Evolutionary conservation across 257 asterid species (phyloP).

Genomic region (Nicotiana attenuata): DNA sequence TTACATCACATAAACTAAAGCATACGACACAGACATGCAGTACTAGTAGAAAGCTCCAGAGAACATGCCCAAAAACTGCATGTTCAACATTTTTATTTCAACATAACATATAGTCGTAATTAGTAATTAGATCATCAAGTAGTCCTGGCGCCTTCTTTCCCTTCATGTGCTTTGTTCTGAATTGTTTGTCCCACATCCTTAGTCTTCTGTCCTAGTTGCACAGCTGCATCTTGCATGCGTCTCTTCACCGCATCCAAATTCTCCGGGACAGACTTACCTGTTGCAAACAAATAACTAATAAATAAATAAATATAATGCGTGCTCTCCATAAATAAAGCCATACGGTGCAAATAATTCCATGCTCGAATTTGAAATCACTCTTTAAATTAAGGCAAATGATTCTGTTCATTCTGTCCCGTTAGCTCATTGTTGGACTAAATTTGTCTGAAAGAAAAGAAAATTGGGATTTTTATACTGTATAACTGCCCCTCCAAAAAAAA

Average conservation of each 20-base stretch:
- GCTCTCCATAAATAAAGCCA: too few species aligned
- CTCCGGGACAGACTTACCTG: conserved; percentile 33
- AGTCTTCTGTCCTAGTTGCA: conserved; percentile 52
- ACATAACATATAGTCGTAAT: neutral
- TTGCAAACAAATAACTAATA: neutral
- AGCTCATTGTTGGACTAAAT: too few species aligned
- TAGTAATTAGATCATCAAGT: neutral
- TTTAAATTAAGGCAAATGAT: too few species aligned
- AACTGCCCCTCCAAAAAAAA: too few species aligned
- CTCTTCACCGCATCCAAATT: conserved; percentile 52
- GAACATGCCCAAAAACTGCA: neutral
- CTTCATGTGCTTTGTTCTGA: conserved; percentile 55
- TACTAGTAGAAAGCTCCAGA: neutral
- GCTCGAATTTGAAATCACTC: too few species aligned
- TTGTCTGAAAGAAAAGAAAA: too few species aligned
- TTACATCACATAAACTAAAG: neutral
- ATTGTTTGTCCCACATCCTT: conserved; percentile 56
- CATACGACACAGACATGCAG: neutral
- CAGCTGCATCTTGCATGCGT: conserved; percentile 53
- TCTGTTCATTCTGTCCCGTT: too few species aligned
- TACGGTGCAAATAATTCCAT: too few species aligned
- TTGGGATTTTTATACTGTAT: too few species aligned
- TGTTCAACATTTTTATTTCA: neutral
- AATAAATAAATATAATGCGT: too few species aligned
- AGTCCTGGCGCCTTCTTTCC: conserved; percentile 11